A percentile compares a stretch with the other conserved stretches of the same genome.
phyloP scores from a whole-genome alignment of 345 rosid genomes.

The Eucalyptus regnans region DNA sequence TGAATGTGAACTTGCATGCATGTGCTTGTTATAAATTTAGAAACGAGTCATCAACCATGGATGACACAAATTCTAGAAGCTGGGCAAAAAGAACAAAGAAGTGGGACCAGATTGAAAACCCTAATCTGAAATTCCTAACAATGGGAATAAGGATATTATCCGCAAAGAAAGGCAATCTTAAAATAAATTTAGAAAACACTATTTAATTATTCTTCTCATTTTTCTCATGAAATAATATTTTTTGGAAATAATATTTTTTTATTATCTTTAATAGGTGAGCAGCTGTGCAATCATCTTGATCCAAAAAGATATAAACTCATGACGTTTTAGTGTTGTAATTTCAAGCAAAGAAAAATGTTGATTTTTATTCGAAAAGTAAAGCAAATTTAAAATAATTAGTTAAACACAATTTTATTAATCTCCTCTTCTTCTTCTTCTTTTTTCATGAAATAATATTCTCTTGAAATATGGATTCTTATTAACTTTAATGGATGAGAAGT shows the following conservation, averaged over 20 bases:
- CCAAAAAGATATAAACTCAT: not conserved
- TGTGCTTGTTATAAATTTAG: not conserved
- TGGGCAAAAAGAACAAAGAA: not conserved
- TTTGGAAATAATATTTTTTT: not conserved
- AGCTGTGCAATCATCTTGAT: not conserved
- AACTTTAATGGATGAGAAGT: not conserved
- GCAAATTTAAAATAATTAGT: not conserved
- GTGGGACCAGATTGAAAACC: not conserved
- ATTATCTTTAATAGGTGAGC: not conserved
- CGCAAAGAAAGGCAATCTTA: not conserved
- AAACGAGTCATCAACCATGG: not conserved
- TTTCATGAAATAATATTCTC: not conserved
- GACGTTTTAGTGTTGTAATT: not conserved
- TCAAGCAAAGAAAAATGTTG: not conserved
- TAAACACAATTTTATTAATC: not conserved
- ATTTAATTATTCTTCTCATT: not conserved
- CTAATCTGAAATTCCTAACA: not conserved
- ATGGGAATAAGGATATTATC: not conserved
- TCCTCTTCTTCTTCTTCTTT: not conserved
- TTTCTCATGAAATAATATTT: not conserved
- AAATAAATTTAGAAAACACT: not conserved
- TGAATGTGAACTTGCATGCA: not conserved
- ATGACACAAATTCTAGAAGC: not conserved
- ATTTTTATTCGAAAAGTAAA: not conserved
- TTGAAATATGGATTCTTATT: not conserved